phyloP scores from a whole-genome alignment of 176 grass and related monocot genomes.

The Zoysia pacifica region DNA sequence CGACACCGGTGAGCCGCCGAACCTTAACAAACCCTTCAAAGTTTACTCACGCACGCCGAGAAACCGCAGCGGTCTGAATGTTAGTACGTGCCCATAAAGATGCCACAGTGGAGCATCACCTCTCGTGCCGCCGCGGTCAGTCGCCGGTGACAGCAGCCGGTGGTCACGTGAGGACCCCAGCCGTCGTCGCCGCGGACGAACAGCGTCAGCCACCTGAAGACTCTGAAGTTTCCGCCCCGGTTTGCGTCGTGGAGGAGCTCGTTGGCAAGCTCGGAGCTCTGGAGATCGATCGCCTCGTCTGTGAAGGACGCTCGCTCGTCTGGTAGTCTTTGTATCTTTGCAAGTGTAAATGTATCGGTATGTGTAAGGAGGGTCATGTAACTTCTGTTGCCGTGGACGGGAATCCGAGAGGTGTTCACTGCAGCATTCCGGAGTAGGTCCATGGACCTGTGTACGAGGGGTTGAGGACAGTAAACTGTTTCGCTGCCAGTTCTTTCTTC shows the following conservation, averaged over 20 bases:
- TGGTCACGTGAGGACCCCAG: background rate
- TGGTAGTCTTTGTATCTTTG: background rate
- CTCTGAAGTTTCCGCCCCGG: background rate
- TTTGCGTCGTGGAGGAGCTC: background rate
- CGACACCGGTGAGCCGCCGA: slow-evolving; percentile 42
- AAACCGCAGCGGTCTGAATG: slow-evolving; percentile 18
- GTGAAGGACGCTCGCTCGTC: background rate
- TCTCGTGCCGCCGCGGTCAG: background rate
- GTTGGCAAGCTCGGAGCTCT: background rate
- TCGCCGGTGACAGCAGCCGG: background rate
- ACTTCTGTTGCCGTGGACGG: background rate
- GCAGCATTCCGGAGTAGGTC: background rate
- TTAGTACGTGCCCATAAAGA: slow-evolving; percentile 15
- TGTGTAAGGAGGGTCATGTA: background rate
- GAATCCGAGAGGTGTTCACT: background rate
- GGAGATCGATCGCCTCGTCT: background rate
- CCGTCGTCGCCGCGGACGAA: background rate
- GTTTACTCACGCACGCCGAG: slow-evolving; percentile 34
- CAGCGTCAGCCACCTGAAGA: background rate
- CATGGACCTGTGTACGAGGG: background rate
- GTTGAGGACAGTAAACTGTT: background rate
- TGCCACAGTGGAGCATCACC: slow-evolving; percentile 17
- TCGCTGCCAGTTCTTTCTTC: background rate
- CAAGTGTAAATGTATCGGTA: background rate
- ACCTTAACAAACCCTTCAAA: slow-evolving; percentile 27